Percentiles rank a stretch among this genome's conserved stretches.
Conservation (phyloP, 2,329 filamentous ascomycete genomes). For the Neopestalotiopsis sp. region DNA sequence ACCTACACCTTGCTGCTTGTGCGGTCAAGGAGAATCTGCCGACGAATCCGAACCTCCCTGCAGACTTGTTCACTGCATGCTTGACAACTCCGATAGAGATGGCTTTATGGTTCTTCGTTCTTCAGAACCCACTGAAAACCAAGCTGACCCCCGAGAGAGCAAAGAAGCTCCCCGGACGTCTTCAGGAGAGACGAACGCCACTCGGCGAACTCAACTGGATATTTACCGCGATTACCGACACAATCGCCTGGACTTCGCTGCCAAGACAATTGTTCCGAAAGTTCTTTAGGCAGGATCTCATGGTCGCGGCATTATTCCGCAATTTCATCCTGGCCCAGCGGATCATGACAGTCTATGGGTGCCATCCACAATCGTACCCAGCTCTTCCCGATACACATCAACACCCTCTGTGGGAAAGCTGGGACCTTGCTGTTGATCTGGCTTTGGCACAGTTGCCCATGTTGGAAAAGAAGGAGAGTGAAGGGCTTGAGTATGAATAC, state of each 20-base stretch:
- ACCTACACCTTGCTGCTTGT: conserved; percentile 92
- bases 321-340: conserved; percentile 95
- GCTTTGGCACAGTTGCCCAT: conserved; percentile 88
- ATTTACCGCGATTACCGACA: conserved; percentile 98
- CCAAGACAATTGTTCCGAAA: conserved; percentile 92
- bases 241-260: conserved; percentile 96
- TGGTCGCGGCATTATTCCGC: conserved; percentile 97
- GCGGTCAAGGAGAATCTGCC: conserved; percentile 89
- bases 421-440: conserved; percentile 97
- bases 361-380: conserved; percentile 90
- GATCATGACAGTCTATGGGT: conserved; percentile 96
- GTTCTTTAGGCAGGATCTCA: conserved; percentile 94
- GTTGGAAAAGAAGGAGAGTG: conserved; percentile 79
- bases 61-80: conserved; percentile 94
- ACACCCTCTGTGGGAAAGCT: conserved; percentile 95
- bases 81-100: conserved; percentile 97
- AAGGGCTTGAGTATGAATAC: conserved; percentile 83
- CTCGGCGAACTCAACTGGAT: conserved; percentile 99
- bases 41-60: conserved; percentile 90
- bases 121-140: conserved; percentile 81
- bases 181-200: conserved; percentile 92
- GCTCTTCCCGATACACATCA: conserved; percentile 93
- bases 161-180: conserved; percentile 85
- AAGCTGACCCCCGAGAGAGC: conserved; percentile 81
- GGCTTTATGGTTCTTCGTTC: conserved; percentile 92